These are phyloP conservation scores for Sugiyamaella boreocaroliniensis DNA, from an alignment of 805 yeast genomes.

Conservation along the genomic window DNA sequence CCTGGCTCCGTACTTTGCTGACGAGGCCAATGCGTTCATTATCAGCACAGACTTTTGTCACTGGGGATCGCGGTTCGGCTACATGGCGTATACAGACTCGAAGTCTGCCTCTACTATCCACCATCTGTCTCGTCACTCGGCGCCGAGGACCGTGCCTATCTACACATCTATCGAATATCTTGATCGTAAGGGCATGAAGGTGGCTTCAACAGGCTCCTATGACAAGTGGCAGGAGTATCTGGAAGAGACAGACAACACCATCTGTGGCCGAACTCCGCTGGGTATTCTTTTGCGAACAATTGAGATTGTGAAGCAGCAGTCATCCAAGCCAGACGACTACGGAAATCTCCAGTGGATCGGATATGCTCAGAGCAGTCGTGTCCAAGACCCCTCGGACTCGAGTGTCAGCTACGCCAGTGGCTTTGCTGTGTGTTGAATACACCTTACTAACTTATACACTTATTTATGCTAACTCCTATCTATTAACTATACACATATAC, in stretches of 20 bases:
- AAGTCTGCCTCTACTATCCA: slow-evolving; percentile 15
- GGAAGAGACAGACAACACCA: slow-evolving; percentile 69
- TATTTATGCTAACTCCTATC: not conserved
- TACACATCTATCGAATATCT: slow-evolving; percentile 65
- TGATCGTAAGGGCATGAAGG: slow-evolving; percentile 65
- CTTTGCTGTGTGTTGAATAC: slow-evolving; percentile 34
- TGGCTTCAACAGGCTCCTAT: slow-evolving; percentile 50
- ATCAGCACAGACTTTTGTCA: slow-evolving; percentile 92
- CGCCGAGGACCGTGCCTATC: slow-evolving; percentile 41
- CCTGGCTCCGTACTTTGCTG: slow-evolving; percentile 48
- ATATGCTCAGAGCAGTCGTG: slow-evolving; percentile 69
- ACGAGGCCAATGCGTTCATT: slow-evolving; percentile 59
- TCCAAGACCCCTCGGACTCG: slow-evolving; percentile 44
- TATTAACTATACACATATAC: not conserved
- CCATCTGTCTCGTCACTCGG: slow-evolving; percentile 16
- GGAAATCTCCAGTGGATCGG: slow-evolving; percentile 61
- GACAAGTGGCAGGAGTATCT: slow-evolving; percentile 62
- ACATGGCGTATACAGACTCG: slow-evolving; percentile 41
- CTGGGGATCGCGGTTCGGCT: slow-evolving; percentile 73
- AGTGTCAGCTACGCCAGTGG: slow-evolving; percentile 94
- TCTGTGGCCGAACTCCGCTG: slow-evolving; percentile 88
- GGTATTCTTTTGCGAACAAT: slow-evolving; percentile 52
- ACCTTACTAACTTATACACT: not conserved
- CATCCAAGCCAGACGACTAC: slow-evolving; percentile 13
- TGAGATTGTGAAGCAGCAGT: slow-evolving; percentile 29